Base-by-base conservation (phyloP, 495 filamentous ascomycete species). In the Talaromyces thailandensis region DNA sequence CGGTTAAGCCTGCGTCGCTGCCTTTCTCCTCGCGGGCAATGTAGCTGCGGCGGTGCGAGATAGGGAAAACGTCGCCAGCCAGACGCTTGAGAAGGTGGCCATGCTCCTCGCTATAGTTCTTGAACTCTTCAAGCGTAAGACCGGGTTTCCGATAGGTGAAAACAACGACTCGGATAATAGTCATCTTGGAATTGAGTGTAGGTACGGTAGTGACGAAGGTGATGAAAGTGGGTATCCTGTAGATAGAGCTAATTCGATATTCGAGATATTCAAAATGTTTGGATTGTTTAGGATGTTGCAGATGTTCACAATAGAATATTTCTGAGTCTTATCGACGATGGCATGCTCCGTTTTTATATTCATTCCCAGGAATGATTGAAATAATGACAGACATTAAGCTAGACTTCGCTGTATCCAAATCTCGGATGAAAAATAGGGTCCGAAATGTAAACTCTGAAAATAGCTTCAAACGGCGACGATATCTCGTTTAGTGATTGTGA, bases 11-110 rank as follows among this genome's bases (percentile, higher is more conserved):
- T 4, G 23, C 21, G 25, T 52, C 50, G 50, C 21, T 26, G 5
- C 50, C 7, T 52, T 52, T 52, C 50, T 52, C 50, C 50, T 52
- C 50, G 50, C 50, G 50, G 50, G 50, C 50, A 52, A 52, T 52
- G 50, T 52, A 52, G 50, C 50, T 52, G 50, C 50, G 50, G 23
- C 50, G 50, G 50, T 52, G 50, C 50, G 50, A 52, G 50, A 52
- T 52, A 16, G 50, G 50, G 50, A 52, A 52, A 26, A 52, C 50
- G 23, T 52, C 50, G 21, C 50, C 21, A 24, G 50, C 50, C 23
- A 52, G 50, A 52, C 50, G 23, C 24, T 52, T 52, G 21, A 52
- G 50, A 21, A 52, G 50, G 24, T 26, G 50, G 25, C 50, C 23
- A 12, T 52, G 50, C 50, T 52, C 21, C 50, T 52, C 50, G 21